Percentiles rank a stretch among this genome's conserved stretches.
phyloP scores from a whole-genome alignment of 768 basidiomycete genomes.

The Agrocybe pediades region DNA sequence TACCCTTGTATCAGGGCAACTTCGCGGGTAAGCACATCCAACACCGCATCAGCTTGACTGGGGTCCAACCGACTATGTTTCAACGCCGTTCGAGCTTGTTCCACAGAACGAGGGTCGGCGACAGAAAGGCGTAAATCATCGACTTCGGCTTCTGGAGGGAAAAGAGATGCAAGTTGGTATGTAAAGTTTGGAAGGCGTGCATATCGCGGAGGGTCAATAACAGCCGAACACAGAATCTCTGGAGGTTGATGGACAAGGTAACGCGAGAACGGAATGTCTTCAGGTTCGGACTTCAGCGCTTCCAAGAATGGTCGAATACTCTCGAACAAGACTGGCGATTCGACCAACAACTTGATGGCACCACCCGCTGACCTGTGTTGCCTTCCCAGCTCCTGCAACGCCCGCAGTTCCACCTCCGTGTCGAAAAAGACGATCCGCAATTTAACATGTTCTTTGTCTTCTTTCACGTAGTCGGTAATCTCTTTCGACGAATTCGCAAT shows the following conservation, averaged over 20 bases:
- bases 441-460: constrained; percentile 32
- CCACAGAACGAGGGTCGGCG: constrained; percentile 44
- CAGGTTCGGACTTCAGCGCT: constrained; percentile 57
- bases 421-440: constrained; percentile 68
- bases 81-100: constrained; percentile 47
- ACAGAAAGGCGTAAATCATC: constrained; percentile 42
- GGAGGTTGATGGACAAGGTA: constrained; percentile 48
- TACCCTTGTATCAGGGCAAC: constrained; percentile 76
- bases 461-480: constrained; percentile 44
- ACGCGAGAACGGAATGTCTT: constrained; percentile 56
- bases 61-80: constrained; percentile 60
- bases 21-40: constrained; percentile 61
- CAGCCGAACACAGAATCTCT: constrained; percentile 31
- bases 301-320: constrained; percentile 69
- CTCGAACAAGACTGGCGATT: constrained; percentile 68
- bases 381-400: constrained; percentile 29
- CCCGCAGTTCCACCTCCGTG: constrained; percentile 51
- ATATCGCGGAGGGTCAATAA: constrained; percentile 56
- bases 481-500: constrained; percentile 45
- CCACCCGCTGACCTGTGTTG: constrained; percentile 5
- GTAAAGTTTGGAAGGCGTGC: constrained; percentile 53
- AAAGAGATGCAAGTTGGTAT: constrained; percentile 58
- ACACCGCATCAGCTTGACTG: constrained; percentile 70
- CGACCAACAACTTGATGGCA: constrained; percentile 47
- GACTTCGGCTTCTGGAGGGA: constrained; percentile 39